Evolutionary conservation across 192 early-diverging fungal genomes (phyloP).

Genomic region (Gamsiella multidivaricata): DNA sequence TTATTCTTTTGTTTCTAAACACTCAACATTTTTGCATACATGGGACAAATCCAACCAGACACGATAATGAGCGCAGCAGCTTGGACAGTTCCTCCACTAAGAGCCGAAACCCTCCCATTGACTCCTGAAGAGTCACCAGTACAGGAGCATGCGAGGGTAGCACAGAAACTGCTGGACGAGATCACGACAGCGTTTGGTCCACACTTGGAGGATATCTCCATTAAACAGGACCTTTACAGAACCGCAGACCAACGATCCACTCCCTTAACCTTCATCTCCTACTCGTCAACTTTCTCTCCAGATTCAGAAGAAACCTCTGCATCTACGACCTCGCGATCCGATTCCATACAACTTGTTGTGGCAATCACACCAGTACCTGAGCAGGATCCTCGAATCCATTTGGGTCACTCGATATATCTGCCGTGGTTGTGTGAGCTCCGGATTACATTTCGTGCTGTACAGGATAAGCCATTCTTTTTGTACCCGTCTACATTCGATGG

Average conservation of each 20-base stretch:
- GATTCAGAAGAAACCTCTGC: neutral
- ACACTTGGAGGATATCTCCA: neutral
- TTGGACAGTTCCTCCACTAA: too few relatives aligned
- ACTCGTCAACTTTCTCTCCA: neutral
- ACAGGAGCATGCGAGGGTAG: neutral
- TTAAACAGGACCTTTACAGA: slow-evolving; percentile 3
- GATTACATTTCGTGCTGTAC: slow-evolving; percentile 3
- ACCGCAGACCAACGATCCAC: neutral
- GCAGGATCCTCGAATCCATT: neutral
- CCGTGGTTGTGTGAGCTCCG: slow-evolving; percentile 10
- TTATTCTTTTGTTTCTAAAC: neutral
- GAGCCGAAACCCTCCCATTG: too few relatives aligned
- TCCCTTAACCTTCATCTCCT: neutral
- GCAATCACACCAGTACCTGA: neutral
- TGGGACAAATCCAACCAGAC: too few relatives aligned
- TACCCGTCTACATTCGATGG: neutral
- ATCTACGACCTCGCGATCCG: neutral
- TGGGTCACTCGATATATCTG: neutral
- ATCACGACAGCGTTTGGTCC: slow-evolving; percentile 7
- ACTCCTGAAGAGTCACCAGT: neutral
- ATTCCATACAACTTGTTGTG: neutral
- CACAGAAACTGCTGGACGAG: neutral
- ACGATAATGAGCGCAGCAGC: too few relatives aligned
- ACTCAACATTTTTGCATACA: too few relatives aligned
- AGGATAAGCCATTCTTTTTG: neutral